Evolutionary conservation across 2,329 filamentous ascomycete species (phyloP).

Genomic region (Tolypocladium ophioglossoides): DNA sequence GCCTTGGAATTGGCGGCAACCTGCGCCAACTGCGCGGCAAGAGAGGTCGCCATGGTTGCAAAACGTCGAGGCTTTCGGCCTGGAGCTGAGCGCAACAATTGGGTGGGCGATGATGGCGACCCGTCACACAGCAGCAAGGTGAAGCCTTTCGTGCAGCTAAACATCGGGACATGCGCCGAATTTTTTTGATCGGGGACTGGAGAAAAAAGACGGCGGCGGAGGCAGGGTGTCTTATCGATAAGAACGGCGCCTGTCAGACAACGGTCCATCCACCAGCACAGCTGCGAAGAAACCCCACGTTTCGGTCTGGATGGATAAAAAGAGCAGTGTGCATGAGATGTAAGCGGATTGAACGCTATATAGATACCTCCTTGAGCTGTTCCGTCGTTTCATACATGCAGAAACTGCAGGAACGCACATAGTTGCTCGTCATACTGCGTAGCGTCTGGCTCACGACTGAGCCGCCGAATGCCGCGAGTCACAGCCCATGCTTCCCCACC

Average conservation of each 20-base stretch:
- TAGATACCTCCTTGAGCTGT: too few relatives aligned
- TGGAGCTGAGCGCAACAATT: constrained; percentile 1
- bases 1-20: constrained; percentile 85
- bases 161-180: not conserved
- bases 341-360: too few relatives aligned
- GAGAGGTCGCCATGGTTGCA: constrained; percentile 63
- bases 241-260: constrained; percentile 1
- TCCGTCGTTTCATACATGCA: not conserved
- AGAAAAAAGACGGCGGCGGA: constrained; percentile 8
- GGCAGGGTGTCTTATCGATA: constrained; percentile 21
- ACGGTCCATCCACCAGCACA: not conserved
- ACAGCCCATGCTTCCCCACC: not conserved
- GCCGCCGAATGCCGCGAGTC: not conserved
- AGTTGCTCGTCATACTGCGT: too few relatives aligned
- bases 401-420: not conserved
- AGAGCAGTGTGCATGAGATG: too few relatives aligned
- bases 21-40: constrained; percentile 87
- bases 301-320: too few relatives aligned
- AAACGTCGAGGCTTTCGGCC: constrained; percentile 9
- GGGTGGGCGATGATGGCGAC: not conserved
- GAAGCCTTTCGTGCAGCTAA: not conserved
- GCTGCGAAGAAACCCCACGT: not conserved
- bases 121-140: not conserved
- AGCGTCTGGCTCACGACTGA: not conserved
- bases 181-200: constrained; percentile 1